Percentiles rank a stretch among this genome's conserved stretches.
These are phyloP conservation scores for Canariomyces notabilis DNA, from an alignment of 2,329 filamentous ascomycete species.

Conservation along the genomic window DNA sequence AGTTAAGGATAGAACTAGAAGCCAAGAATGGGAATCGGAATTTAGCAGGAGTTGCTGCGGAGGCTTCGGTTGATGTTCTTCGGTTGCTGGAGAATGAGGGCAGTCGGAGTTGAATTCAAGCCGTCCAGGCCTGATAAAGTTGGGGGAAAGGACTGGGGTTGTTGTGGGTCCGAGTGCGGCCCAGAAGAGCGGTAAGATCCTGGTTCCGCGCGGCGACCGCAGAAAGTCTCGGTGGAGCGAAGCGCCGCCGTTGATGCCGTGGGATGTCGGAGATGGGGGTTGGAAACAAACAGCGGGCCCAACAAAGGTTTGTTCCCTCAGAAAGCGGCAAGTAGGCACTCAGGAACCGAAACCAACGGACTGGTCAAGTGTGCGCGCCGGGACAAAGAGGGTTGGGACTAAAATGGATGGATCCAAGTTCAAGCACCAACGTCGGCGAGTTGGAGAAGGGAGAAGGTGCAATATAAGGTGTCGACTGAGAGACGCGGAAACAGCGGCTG, in stretches of 20 bases:
- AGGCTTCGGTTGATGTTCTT: not conserved
- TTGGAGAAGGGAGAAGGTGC: not conserved
- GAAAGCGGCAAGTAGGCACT: too few species aligned
- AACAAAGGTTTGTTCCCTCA: slow-evolving; percentile 14
- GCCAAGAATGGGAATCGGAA: not conserved
- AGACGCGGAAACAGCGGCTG: slow-evolving; percentile 25
- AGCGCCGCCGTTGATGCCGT: slow-evolving; percentile 1
- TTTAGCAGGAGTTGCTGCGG: not conserved
- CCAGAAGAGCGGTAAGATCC: slow-evolving; percentile 15
- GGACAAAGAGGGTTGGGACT: not conserved
- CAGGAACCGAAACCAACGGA: not conserved
- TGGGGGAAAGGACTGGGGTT: slow-evolving; percentile 1
- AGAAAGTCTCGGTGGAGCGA: slow-evolving; percentile 2
- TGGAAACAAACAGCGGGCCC: slow-evolving; percentile 3
- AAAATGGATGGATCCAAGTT: slow-evolving; percentile 1
- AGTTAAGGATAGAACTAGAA: too few species aligned
- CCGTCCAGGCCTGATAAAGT: not conserved
- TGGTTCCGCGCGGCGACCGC: not conserved
- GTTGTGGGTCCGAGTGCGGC: not conserved
- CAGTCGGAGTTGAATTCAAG: not conserved
- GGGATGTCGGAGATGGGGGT: not conserved
- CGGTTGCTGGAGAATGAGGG: not conserved
- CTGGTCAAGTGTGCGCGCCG: not conserved
- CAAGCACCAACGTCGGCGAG: not conserved
- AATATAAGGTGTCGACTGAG: slow-evolving; percentile 5